These are phyloP conservation scores for Triangularia verruculosa DNA, from an alignment of 2,329 filamentous ascomycete genomes.

Conservation along the genomic window DNA sequence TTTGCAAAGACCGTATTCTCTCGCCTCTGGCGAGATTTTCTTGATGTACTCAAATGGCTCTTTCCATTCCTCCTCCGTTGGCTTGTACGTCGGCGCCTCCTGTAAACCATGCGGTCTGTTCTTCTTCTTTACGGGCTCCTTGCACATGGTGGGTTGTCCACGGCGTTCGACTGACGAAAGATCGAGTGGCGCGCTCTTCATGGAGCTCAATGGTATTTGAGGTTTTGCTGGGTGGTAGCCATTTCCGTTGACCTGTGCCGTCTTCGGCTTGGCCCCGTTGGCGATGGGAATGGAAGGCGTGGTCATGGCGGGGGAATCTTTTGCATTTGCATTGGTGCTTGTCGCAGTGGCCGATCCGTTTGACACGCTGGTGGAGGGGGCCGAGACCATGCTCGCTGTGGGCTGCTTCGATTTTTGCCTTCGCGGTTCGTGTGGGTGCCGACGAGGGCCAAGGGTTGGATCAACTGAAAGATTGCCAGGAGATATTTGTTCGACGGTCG, in stretches of 20 bases:
- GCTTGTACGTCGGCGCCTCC: constrained; percentile 86
- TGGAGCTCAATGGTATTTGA: constrained; percentile 52
- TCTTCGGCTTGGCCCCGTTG: constrained; percentile 46
- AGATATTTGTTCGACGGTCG: not conserved
- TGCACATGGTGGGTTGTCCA: constrained; percentile 73
- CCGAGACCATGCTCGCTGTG: constrained; percentile 23
- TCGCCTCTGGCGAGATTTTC: constrained; percentile 84
- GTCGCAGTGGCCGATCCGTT: constrained; percentile 17
- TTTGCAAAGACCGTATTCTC: constrained; percentile 88
- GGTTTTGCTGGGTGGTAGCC: constrained; percentile 51
- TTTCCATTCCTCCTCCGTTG: constrained; percentile 90
- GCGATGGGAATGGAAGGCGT: constrained; percentile 33
- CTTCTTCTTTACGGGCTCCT: constrained; percentile 73
- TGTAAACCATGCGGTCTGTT: constrained; percentile 78
- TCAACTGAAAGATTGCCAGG: not conserved
- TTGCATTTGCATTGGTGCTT: constrained; percentile 48
- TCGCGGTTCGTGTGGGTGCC: not conserved
- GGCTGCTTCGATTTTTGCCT: constrained; percentile 4
- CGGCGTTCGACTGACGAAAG: constrained; percentile 87
- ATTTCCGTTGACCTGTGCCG: constrained; percentile 50
- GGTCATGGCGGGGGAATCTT: constrained; percentile 50
- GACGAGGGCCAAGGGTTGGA: not conserved
- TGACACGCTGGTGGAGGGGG: constrained; percentile 19
- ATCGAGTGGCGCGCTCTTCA: constrained; percentile 66
- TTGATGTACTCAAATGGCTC: constrained; percentile 92